These are phyloP conservation scores for Isoetes taiwanensis DNA, from an alignment of 75 land plant species.

Conservation along the genomic window DNA sequence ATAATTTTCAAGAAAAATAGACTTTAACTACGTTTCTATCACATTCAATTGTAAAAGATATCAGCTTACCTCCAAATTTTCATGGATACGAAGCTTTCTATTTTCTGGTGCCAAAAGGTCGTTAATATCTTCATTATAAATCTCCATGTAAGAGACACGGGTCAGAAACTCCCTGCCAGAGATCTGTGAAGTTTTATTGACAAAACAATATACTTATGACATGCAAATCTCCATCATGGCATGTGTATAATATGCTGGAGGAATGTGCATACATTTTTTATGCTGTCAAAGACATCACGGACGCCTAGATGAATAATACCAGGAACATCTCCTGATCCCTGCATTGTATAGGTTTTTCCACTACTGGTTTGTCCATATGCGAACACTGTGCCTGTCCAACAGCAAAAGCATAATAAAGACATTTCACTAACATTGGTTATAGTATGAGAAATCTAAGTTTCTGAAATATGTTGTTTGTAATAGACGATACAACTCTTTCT, in stretches of 20 bases:
- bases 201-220: too few species aligned
- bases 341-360: conserved; percentile 97
- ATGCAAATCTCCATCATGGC: too few species aligned
- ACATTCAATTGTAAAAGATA: neutral
- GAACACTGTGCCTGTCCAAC: conserved; percentile 73
- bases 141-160: conserved; percentile 98
- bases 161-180: conserved; percentile 76
- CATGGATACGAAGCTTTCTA: conserved; percentile 79
- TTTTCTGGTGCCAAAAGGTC: conserved; percentile 73
- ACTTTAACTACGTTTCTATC: neutral
- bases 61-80: conserved; percentile 66
- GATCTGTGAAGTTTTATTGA: conserved; percentile 39
- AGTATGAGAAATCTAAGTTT: too few species aligned
- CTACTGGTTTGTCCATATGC: conserved; percentile 99
- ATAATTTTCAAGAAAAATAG: conserved; percentile 8
- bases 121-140: conserved; percentile 96
- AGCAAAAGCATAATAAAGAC: too few species aligned
- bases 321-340: conserved; percentile 60
- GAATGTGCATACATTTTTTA: conserved; percentile 55
- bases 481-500: too few species aligned
- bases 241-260: too few species aligned
- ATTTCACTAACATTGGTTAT: too few species aligned
- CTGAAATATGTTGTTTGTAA: too few species aligned
- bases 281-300: conserved; percentile 49
- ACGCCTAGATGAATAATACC: conserved; percentile 74